These are phyloP conservation scores for Sporothrix luriei DNA, from an alignment of 2,329 filamentous ascomycete species.

Conservation along the genomic window DNA sequence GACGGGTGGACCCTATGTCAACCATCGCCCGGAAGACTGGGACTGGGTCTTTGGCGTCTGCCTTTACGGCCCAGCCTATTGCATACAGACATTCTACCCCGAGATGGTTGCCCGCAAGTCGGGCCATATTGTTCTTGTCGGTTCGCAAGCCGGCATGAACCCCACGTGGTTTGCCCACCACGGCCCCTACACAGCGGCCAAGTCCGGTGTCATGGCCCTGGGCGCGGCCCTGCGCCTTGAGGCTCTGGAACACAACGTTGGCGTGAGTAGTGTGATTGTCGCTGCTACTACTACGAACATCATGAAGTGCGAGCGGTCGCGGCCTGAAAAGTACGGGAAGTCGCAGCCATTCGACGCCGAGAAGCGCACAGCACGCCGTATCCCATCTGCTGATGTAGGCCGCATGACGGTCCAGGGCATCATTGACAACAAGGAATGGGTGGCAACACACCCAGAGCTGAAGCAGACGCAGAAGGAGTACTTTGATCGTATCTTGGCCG, in stretches of 20 bases:
- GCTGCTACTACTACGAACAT: slow-evolving; percentile 27
- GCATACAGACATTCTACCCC: slow-evolving; percentile 28
- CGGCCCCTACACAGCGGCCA: slow-evolving; percentile 29
- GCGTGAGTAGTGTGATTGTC: slow-evolving; percentile 27
- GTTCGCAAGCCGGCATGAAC: slow-evolving; percentile 31
- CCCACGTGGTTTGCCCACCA: slow-evolving; percentile 28
- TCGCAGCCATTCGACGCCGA: slow-evolving; percentile 15
- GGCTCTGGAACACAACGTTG: slow-evolving; percentile 28
- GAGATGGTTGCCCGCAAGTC: slow-evolving; percentile 19
- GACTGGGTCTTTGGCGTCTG: slow-evolving; percentile 30
- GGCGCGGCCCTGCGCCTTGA: slow-evolving; percentile 26
- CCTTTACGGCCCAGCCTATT: slow-evolving; percentile 25
- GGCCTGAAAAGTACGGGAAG: slow-evolving; percentile 27
- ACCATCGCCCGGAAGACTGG: slow-evolving; percentile 30
- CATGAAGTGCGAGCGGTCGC: slow-evolving; percentile 29
- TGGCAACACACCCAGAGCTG: slow-evolving; percentile 29
- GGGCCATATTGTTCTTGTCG: slow-evolving; percentile 29
- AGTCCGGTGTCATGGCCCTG: slow-evolving; percentile 28
- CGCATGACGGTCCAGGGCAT: slow-evolving; percentile 28
- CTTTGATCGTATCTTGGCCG: slow-evolving; percentile 26
- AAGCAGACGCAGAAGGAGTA: slow-evolving; percentile 29
- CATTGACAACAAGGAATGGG: slow-evolving; percentile 28
- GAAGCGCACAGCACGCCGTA: slow-evolving; percentile 26
- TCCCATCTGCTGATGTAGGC: slow-evolving; percentile 28
- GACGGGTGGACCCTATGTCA: slow-evolving; percentile 23